Evolutionary conservation across 176 grass and related monocot genomes (phyloP), one percentile per base, ranked within the genome.

Genomic region (Triticum monococcum): DNA sequence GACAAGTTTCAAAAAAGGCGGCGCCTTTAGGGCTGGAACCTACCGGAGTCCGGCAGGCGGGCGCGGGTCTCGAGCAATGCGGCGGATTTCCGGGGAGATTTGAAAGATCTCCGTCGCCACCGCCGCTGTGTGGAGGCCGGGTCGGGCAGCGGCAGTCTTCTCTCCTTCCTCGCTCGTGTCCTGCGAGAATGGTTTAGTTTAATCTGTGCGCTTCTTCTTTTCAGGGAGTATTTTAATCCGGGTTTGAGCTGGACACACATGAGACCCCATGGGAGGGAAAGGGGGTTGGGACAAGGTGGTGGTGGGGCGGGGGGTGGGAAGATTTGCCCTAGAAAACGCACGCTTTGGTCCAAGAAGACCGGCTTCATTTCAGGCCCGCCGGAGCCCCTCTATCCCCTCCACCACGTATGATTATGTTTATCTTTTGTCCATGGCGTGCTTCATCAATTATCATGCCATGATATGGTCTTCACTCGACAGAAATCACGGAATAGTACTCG

Each of bases 201-300:
- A 85, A 77, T 41, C 28, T 33, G 40, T 17, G 59, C 12, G 61
- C 40, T 68, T 68, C 14, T 24, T 63, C 14, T 63, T 63, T n/a
- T 7, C 24, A 26, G 14, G 40, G 56, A 59, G 43, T 17, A 18
- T 50, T 9, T 50, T 75, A 28, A 75, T 48, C 56, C 22, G 79
- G 43, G 64, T 18, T 69, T 78, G 83, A 85, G 83, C 83, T 85
- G 72, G 83, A 23, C 57, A 48, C 83, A 76, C 38, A 36, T 23
- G 79, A n/a, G 72, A 6, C 20, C 12, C 30, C 79, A 68, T 68
- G 40, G 41, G 72, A 68, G 66, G 28, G 28, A 30, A 30, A 30
- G 28, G 32, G 43, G 65, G 17, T 63, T 40, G 35, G 10, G 56
- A 76, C 41, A 66, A 54, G 61, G 61, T 66, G 72, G 60, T 22